Base-by-base conservation (phyloP, 2,329 filamentous ascomycete species). In the Didymella arachidicola region DNA sequence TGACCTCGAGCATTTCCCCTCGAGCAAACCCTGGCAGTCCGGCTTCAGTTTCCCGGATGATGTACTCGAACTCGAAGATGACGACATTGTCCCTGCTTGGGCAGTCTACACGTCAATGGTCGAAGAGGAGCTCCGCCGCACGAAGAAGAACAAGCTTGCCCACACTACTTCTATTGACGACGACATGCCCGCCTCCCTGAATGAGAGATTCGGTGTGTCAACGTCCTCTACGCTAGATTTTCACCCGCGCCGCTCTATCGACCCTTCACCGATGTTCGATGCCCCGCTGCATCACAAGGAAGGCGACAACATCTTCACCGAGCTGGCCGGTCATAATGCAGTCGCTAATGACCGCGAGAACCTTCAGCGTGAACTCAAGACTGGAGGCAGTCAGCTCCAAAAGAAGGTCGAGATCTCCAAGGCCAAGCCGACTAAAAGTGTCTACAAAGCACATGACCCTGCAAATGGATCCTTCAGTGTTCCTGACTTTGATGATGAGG, bases 181-280 rank as follows among this genome's bases (percentile, higher is more conserved):
- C 11, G 62, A 67, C 1, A 62, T 67, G n/a, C 52, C 68, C 16
- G 57, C 51, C 1, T 67, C 71, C 14, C 60, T 72, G 44, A 67
- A 72, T 38, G 65, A 74, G 18, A 47, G 62, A 7, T 61, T 58
- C 29, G 46, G 41, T 38, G 69, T 63, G 30, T 59, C 62, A 7
- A 68, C 68, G 0, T 61, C 67, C 11, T 71, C 71, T 27, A 47
- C 62, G 18, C 49, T 51, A 2, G 72, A 74, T 46, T 51, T 72
- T 6, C 66, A 70, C n/a, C 74, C 74, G 19, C 70, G 74, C 12
- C 66, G 71, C 18, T 65, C 71, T 14, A 58, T 60, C 25, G 62
- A 69, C 10, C 70, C 73, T 11, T 75, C 73, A 3, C 73, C 73
- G 12, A 72, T 75, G 68, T 76, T 76, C 59, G 60, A 61, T 11